Evolutionary conservation across 2,329 filamentous ascomycete species (phyloP).

Genomic region (Neofusicoccum parvum): DNA sequence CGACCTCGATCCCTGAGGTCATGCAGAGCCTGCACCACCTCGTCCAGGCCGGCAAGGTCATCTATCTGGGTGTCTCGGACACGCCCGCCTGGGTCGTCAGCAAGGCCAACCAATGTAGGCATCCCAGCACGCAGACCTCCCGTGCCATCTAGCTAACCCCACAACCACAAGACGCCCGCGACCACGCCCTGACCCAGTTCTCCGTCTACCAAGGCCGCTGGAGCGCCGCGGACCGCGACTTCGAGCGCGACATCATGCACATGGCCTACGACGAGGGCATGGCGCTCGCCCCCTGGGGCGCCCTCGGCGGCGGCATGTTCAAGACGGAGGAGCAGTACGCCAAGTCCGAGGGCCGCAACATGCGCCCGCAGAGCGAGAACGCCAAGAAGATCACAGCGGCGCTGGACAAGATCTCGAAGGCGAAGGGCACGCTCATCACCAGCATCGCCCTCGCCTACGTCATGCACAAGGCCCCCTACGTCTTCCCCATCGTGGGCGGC

Average conservation of each 20-base stretch:
- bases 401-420: constrained; percentile 61
- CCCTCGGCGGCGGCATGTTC: constrained; percentile 46
- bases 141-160: constrained; percentile 16
- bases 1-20: constrained; percentile 46
- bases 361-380: constrained; percentile 44
- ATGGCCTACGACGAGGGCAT: constrained; percentile 48
- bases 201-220: constrained; percentile 46
- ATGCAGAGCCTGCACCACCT: constrained; percentile 48
- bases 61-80: constrained; percentile 49
- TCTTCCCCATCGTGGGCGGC: constrained; percentile 73
- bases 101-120: constrained; percentile 31
- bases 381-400: constrained; percentile 58
- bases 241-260: constrained; percentile 50
- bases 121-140: background rate
- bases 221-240: constrained; percentile 45
- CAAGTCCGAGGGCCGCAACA: constrained; percentile 47
- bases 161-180: constrained; percentile 33
- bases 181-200: constrained; percentile 44
- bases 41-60: constrained; percentile 43
- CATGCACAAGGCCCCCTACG: constrained; percentile 69
- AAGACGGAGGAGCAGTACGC: constrained; percentile 48
- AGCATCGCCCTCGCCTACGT: constrained; percentile 72
- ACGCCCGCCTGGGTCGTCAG: constrained; percentile 45
- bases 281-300: constrained; percentile 58
- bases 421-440: constrained; percentile 56